Percentiles rank a stretch among this genome's conserved stretches.
phyloP scores from a whole-genome alignment of 306 rosid species.

The Coriaria nepalensis region DNA sequence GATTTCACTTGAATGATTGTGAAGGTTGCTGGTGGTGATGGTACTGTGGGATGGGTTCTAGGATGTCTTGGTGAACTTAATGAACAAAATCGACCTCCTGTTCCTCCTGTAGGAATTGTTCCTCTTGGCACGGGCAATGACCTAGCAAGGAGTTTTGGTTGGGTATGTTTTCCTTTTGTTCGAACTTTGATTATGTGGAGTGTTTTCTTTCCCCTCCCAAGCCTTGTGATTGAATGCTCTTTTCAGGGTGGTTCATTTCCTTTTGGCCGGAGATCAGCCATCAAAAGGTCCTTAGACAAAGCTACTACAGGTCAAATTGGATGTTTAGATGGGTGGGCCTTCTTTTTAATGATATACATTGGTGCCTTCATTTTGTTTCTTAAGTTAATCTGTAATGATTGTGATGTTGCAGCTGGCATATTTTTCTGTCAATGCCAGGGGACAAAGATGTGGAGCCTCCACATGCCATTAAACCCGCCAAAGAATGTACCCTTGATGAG shows the following conservation, averaged over 20 bases:
- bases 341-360: background rate
- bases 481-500: conserved; percentile 66
- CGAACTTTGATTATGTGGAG: conserved; percentile 10
- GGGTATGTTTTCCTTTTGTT: conserved; percentile 48
- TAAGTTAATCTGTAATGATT: conserved; percentile 4
- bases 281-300: conserved; percentile 52
- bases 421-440: conserved; percentile 54
- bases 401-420: conserved; percentile 56
- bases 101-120: conserved; percentile 80
- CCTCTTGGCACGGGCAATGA: conserved; percentile 99
- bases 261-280: conserved; percentile 78
- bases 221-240: conserved; percentile 17
- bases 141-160: conserved; percentile 77
- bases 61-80: conserved; percentile 72
- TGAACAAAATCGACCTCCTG: conserved; percentile 35
- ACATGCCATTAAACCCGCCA: conserved; percentile 48
- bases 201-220: conserved; percentile 18
- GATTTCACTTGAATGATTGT: conserved; percentile 25
- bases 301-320: conserved; percentile 48
- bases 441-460: conserved; percentile 47
- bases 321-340: conserved; percentile 60
- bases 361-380: background rate
- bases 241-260: conserved; percentile 96
- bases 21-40: conserved; percentile 99
- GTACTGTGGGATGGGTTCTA: conserved; percentile 96